These are phyloP conservation scores for Calonectria honghensis DNA, from an alignment of 2,329 filamentous ascomycete genomes.

Conservation along the genomic window DNA sequence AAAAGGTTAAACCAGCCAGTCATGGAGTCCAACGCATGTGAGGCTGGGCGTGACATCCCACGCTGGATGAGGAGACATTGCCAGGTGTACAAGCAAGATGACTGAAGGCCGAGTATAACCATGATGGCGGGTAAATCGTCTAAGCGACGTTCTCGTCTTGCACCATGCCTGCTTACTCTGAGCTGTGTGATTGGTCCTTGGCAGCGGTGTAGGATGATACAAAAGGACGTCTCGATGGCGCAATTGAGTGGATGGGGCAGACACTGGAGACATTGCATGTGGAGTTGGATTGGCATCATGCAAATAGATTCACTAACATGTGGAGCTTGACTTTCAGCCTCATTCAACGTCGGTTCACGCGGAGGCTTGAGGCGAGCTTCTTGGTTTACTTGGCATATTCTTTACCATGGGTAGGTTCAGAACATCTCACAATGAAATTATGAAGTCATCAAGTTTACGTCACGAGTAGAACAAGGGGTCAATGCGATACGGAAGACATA, in stretches of 20 bases:
- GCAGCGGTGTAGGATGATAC: conserved; percentile 16
- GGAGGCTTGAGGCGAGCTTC: background rate
- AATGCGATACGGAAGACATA: conserved; percentile 26
- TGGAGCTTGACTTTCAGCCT: background rate
- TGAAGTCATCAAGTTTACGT: background rate
- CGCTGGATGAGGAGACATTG: background rate
- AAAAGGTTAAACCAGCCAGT: background rate
- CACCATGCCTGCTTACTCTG: background rate
- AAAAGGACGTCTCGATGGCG: conserved; percentile 21
- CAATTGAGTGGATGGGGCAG: background rate
- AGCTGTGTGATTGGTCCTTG: conserved; percentile 18
- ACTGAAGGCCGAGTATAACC: background rate
- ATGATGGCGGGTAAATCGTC: background rate
- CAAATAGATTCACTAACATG: background rate
- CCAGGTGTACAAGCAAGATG: background rate
- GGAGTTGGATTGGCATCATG: background rate
- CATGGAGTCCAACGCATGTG: background rate
- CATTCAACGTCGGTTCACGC: background rate
- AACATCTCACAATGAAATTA: background rate
- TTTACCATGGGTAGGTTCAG: background rate
- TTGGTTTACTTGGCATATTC: background rate
- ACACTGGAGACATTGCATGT: background rate
- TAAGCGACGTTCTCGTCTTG: background rate
- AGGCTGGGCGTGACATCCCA: background rate
- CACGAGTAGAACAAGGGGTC: background rate